Evolutionary conservation across 129 eudicot species (phyloP).

Genomic region (Saussurea involucrata): DNA sequence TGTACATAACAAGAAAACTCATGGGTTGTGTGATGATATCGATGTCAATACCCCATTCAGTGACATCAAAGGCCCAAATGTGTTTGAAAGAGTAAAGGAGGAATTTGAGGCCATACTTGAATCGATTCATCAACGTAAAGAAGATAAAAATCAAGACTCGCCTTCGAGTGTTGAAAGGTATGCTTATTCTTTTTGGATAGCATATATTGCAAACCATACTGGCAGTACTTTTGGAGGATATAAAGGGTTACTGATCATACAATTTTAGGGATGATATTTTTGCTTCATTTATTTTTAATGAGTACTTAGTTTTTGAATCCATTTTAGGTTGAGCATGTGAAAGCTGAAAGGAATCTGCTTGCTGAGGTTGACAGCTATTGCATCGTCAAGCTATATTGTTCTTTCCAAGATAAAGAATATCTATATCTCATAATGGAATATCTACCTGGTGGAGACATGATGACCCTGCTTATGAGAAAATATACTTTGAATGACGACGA

Average conservation of each 20-base stretch:
- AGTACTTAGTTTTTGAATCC: conserved; percentile 24
- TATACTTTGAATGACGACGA: conserved; percentile 75
- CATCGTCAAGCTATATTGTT: too few species aligned
- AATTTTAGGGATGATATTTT: conserved; percentile 33
- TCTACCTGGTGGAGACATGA: conserved; percentile 94
- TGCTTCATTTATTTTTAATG: background rate
- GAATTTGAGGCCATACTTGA: conserved; percentile 68
- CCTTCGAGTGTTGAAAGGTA: conserved; percentile 29
- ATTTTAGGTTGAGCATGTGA: conserved; percentile 89
- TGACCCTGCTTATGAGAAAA: conserved; percentile 89
- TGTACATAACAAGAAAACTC: conserved; percentile 67
- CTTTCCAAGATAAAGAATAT: too few species aligned
- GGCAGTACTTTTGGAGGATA: background rate
- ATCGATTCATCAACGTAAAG: conserved; percentile 54
- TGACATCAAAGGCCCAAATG: conserved; percentile 72
- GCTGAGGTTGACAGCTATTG: too few species aligned
- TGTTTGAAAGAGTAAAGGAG: conserved; percentile 74
- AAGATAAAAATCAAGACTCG: conserved; percentile 24
- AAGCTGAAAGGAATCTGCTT: too few species aligned
- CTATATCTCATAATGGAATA: too few species aligned
- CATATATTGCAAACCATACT: background rate
- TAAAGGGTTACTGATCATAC: background rate
- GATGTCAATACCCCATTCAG: conserved; percentile 43
- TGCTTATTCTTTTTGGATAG: background rate
- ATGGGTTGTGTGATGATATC: conserved; percentile 57